These are phyloP conservation scores for Moelleriella libera DNA, from an alignment of 2,329 filamentous ascomycete species.

Conservation along the genomic window DNA sequence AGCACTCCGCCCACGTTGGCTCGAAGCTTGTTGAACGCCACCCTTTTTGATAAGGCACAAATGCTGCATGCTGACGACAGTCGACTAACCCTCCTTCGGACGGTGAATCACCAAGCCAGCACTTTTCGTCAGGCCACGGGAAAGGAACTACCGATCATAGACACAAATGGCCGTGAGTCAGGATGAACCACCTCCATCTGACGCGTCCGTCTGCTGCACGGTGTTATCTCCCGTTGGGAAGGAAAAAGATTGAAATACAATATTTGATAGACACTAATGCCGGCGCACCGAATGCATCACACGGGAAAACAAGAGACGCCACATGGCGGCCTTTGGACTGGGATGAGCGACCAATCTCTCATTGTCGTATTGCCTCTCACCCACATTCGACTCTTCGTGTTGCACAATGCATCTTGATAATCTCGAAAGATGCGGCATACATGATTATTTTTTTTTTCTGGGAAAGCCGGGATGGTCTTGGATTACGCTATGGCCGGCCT, in stretches of 20 bases:
- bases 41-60: background rate
- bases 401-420: background rate
- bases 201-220: background rate
- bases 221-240: too few relatives aligned
- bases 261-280: background rate
- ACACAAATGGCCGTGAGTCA: background rate
- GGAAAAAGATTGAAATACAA: too few relatives aligned
- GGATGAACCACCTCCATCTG: background rate
- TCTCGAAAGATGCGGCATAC: background rate
- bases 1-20: background rate
- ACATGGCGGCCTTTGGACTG: background rate
- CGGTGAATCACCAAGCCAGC: background rate
- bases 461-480: too few relatives aligned
- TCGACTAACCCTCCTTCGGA: background rate
- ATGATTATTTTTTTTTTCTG: background rate
- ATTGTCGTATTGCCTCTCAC: background rate
- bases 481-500: too few relatives aligned
- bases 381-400: background rate
- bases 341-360: background rate
- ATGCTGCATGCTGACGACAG: background rate
- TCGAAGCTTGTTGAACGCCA: background rate
- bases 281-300: background rate
- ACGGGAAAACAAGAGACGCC: background rate
- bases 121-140: background rate
- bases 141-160: background rate